phyloP scores from a whole-genome alignment of 108 stramenopile species.

The Parmales sp. region DNA sequence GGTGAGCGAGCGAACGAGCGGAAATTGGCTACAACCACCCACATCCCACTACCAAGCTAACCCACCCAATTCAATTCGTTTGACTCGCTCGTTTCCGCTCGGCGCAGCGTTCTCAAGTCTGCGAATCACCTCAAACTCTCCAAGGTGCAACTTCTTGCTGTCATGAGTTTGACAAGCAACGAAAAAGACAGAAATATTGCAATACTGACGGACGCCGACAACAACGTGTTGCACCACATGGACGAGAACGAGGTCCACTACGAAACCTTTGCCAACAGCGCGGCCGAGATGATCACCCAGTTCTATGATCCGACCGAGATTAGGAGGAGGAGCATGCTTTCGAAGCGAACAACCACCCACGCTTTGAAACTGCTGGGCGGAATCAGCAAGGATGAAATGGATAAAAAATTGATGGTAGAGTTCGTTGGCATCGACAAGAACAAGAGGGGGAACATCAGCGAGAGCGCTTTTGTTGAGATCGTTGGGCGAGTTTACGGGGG shows the following conservation, averaged over 20 bases:
- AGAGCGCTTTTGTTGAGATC: not conserved
- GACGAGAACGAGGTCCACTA: not conserved
- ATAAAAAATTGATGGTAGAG: not conserved
- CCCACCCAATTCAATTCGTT: no score
- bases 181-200: not conserved
- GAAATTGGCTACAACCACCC: no score
- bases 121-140: conserved; percentile 5
- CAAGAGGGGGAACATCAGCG: not conserved
- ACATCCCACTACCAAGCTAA: no score
- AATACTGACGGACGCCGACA: no score
- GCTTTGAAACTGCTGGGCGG: not conserved
- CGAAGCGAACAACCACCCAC: not conserved
- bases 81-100: no score
- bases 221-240: no score
- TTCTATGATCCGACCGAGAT: conserved; percentile 4
- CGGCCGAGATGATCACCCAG: conserved; percentile 9
- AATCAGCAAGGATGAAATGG: not conserved
- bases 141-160: not conserved
- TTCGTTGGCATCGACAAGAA: not conserved
- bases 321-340: not conserved
- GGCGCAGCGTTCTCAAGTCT: not conserved
- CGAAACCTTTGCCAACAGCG: not conserved
- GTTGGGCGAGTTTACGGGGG: not conserved
- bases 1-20: no score
- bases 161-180: not conserved